Evolutionary conservation across 192 early-diverging fungal species (phyloP).

Genomic region (Coemansia sp.): DNA sequence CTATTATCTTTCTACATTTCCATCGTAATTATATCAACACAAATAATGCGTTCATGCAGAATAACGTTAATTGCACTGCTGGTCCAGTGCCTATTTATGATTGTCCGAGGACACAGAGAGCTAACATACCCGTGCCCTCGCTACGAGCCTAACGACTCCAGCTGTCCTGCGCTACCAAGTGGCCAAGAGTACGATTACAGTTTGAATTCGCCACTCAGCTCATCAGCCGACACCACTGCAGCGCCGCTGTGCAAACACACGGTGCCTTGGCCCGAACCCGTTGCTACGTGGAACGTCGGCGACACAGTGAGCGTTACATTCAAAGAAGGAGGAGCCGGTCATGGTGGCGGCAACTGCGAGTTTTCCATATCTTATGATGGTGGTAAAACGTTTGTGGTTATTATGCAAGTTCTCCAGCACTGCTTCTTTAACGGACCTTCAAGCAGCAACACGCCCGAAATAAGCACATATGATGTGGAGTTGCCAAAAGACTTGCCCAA

Average conservation of each 20-base stretch:
- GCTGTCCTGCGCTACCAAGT: slow-evolving; percentile 7
- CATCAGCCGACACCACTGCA: neutral
- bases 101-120: neutral
- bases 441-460: slow-evolving; percentile 12
- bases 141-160: neutral
- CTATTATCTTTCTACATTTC: neutral
- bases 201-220: slow-evolving; percentile 7
- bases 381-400: slow-evolving; percentile 53
- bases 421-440: slow-evolving; percentile 17
- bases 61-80: neutral
- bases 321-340: slow-evolving; percentile 31
- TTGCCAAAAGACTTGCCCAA: slow-evolving; percentile 55
- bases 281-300: slow-evolving; percentile 42
- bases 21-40: neutral
- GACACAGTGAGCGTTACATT: slow-evolving; percentile 37
- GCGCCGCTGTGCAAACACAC: slow-evolving; percentile 37
- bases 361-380: slow-evolving; percentile 58
- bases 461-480: slow-evolving; percentile 43
- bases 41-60: neutral
- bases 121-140: slow-evolving; percentile 9
- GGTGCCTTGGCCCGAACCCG: slow-evolving; percentile 28
- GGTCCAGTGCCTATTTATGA: neutral
- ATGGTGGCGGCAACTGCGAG: slow-evolving; percentile 64
- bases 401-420: slow-evolving; percentile 43
- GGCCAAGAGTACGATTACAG: slow-evolving; percentile 6